Base-by-base conservation (phyloP, 495 filamentous ascomycete genomes). In the Tricharina praecox region DNA sequence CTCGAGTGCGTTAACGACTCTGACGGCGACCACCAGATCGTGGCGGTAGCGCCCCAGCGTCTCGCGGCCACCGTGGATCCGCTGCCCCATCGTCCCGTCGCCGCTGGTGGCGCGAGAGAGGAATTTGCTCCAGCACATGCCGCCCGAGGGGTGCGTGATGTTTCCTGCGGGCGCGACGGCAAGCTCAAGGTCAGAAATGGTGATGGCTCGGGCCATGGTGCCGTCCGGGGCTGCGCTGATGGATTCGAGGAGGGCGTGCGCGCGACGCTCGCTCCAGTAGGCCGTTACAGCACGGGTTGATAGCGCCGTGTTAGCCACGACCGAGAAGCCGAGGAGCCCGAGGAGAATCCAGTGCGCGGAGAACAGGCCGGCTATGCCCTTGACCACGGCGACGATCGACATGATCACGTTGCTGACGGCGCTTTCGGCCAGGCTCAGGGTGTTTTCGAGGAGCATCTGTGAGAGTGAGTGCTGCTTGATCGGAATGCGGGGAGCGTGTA, bases 1-100 rank as follows among this genome's bases (percentile, higher is more conserved):
- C 66, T 97, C 90, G 8, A 96, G 75, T 35, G 71, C 78, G 60
- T 96, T 94, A 42, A 97, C 77, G 2, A 95, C 73, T 4, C 87
- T 78, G 65, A 96, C 73, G 13, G 86, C 85, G 3, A 97, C 86
- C 1, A 96, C 67, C 18, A 96, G 69, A 56, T 96, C 85, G 58
- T 97, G 84, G n/a, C 90, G 73, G 62, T 93, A 88, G 10, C 72
- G 63, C 8, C 81, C 90, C 1, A 97, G 74, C 26, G 78, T 72
- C 64, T 92, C 80, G 4, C 86, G 72, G 11, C 41, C 41, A 2
- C 11, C 23, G 19, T 2, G 3, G 18, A 44, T 23, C 21, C 19
- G 11, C 41, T 44, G 8, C 18, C 21, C 18, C 18, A 44, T 24
- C 18, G 25, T 13, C 30, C 25, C 43, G 3, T n/a, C 43, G 8